Percentiles rank a stretch among this genome's conserved stretches.
Evolutionary conservation across 1,284 basidiomycete species (phyloP).

Genomic region (Tremellales sp.): DNA sequence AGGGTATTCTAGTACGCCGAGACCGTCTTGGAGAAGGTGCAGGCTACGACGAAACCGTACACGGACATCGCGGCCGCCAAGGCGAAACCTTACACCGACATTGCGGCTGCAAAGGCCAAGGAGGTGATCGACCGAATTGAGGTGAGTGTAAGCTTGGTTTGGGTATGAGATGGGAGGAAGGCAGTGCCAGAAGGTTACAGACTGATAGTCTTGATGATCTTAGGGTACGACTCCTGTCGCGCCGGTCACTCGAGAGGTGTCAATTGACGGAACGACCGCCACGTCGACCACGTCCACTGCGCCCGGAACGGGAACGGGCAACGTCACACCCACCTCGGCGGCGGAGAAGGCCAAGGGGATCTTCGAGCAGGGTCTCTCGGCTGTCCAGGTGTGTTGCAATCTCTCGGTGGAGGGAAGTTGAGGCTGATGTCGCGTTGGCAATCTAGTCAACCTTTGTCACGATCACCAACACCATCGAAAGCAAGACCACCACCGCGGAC

Average conservation of each 20-base stretch:
- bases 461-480: slow-evolving; percentile 41
- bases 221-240: background rate
- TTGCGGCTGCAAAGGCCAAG: slow-evolving; percentile 38
- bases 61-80: slow-evolving; percentile 29
- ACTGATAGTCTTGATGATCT: background rate
- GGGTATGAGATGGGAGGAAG: background rate
- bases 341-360: slow-evolving; percentile 31
- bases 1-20: background rate
- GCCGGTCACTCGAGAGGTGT: no score
- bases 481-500: slow-evolving; percentile 38
- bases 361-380: slow-evolving; percentile 28
- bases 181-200: background rate
- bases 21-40: slow-evolving; percentile 20
- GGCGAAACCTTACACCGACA: slow-evolving; percentile 38
- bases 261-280: background rate
- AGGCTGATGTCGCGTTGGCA: no score
- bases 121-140: slow-evolving; percentile 40
- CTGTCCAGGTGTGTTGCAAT: slow-evolving; percentile 26
- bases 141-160: slow-evolving; percentile 17
- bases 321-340: slow-evolving; percentile 1
- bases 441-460: slow-evolving; percentile 34
- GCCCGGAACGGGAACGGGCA: background rate
- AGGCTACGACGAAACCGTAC: slow-evolving; percentile 23
- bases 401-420: background rate
- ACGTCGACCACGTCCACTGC: background rate